Evolutionary conservation across 768 basidiomycete genomes (phyloP).

Genomic region (Suillus clintonianus): DNA sequence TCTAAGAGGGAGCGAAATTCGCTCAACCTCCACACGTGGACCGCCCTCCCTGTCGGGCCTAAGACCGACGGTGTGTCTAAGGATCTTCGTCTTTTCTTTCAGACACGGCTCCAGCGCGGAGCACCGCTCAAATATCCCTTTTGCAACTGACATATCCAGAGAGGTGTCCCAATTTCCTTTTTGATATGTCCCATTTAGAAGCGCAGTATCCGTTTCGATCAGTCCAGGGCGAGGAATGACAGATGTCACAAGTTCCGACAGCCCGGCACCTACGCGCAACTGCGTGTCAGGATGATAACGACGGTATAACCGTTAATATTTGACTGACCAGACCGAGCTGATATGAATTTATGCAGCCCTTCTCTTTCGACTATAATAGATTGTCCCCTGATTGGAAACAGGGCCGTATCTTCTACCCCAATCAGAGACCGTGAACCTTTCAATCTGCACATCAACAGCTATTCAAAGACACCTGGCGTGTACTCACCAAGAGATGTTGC

Average conservation of each 20-base stretch:
- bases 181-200: constrained; percentile 61
- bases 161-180: constrained; percentile 52
- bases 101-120: constrained; percentile 38
- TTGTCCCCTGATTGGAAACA: constrained; percentile 83
- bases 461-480: background rate
- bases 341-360: constrained; percentile 44
- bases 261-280: background rate
- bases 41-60: constrained; percentile 59
- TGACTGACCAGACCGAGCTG: constrained; percentile 26
- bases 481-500: constrained; percentile 53
- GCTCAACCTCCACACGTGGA: constrained; percentile 54
- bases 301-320: background rate
- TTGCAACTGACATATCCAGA: constrained; percentile 40
- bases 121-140: constrained; percentile 50
- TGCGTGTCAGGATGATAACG: background rate
- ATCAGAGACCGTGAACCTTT: constrained; percentile 69
- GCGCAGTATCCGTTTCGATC: constrained; percentile 41
- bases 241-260: constrained; percentile 42
- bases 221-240: constrained; percentile 60
- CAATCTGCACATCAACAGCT: background rate
- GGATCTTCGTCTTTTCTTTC: constrained; percentile 40
- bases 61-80: constrained; percentile 58
- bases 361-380: constrained; percentile 77
- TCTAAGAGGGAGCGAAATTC: constrained; percentile 35
- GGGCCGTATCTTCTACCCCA: constrained; percentile 74